These are phyloP conservation scores for Coemansia sp. DNA, from an alignment of 192 early-diverging fungal species.

Conservation along the genomic window DNA sequence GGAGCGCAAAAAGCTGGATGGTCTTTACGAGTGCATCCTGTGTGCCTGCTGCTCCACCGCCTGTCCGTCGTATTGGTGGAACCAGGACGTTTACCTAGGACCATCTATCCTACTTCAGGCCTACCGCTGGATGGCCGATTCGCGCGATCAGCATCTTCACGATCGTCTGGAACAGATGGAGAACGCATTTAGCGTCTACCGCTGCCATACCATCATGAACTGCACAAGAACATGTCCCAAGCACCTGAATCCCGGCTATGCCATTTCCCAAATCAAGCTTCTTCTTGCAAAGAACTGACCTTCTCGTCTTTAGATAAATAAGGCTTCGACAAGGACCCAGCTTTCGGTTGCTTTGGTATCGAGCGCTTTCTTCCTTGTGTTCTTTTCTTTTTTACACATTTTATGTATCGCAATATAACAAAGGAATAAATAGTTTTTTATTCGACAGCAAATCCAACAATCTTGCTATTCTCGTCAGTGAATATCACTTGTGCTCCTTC, in stretches of 20 bases:
- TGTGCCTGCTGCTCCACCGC: slow-evolving; percentile 97
- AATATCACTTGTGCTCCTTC: slow-evolving; percentile 19
- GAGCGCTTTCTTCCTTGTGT: background rate
- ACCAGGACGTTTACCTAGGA: slow-evolving; percentile 90
- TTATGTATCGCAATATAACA: slow-evolving; percentile 9
- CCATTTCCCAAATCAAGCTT: slow-evolving; percentile 97
- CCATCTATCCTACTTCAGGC: slow-evolving; percentile 96
- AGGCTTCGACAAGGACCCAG: background rate
- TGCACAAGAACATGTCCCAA: slow-evolving; percentile 97
- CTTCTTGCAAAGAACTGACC: slow-evolving; percentile 71
- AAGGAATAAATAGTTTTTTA: slow-evolving; percentile 1
- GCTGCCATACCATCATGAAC: slow-evolving; percentile 99
- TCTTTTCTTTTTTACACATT: slow-evolving; percentile 11
- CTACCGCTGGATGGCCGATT: slow-evolving; percentile 99
- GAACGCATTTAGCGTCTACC: slow-evolving; percentile 95
- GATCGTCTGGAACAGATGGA: slow-evolving; percentile 87
- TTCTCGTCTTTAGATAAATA: background rate
- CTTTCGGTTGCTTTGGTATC: background rate
- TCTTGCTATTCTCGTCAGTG: slow-evolving; percentile 23
- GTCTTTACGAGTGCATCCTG: slow-evolving; percentile 96
- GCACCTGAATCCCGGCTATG: slow-evolving; percentile 94
- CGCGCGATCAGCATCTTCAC: slow-evolving; percentile 85
- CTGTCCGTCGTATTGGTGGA: slow-evolving; percentile 98
- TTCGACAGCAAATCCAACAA: slow-evolving; percentile 10
- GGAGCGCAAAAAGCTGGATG: slow-evolving; percentile 93